Evolutionary conservation across 306 rosid species (phyloP), one percentile per base, ranked within the genome.

Genomic region (Astragalus glycyphyllos): DNA sequence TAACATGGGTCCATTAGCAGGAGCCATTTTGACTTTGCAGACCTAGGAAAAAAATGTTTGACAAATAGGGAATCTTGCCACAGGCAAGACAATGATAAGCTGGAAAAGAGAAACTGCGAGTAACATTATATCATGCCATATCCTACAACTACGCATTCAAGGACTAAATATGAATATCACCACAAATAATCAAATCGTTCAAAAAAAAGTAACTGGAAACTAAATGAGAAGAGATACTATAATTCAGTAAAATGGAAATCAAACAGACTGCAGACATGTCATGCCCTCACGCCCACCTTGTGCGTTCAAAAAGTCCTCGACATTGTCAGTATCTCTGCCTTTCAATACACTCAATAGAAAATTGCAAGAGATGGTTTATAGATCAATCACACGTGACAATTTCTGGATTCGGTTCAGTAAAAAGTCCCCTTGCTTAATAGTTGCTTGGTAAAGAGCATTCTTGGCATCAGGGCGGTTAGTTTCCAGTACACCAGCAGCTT

Each of bases 371-470:
- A 58, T 11, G 29, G 46, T 57, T 50, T 73, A 85, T 50, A 95
- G 88, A 84, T 91, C 97, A 29, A 91, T 91, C 44, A 91, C 99
- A 44, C 97, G 96, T 5, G 99, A 95, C 71, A 95, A 71, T 69
- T 95, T 95, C 85, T 95, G 97, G 75, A 95, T 89, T 75, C 97
- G 82, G 79, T 95, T 95, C 74, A 91, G 74, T 11, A 95, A 73
- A 88, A 95, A 91, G 79, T 95, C 99, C n/a, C 99, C 99, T 79
- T 91, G 99, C 86, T 89, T 91, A 75, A 95, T 95, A 14, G 97
- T 95, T 63, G 99, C 91, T 72, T 95, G 99, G 82, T 95, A 95
- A 45, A 95, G 92, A 32, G 96, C 97, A 69, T 89, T 95, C 83
- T 95, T 95, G 4, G 99, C 90, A 82, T 91, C 97, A 0, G 97